Conservation (phyloP, 495 filamentous ascomycete species). For the Hypoxylon fragiforme region DNA sequence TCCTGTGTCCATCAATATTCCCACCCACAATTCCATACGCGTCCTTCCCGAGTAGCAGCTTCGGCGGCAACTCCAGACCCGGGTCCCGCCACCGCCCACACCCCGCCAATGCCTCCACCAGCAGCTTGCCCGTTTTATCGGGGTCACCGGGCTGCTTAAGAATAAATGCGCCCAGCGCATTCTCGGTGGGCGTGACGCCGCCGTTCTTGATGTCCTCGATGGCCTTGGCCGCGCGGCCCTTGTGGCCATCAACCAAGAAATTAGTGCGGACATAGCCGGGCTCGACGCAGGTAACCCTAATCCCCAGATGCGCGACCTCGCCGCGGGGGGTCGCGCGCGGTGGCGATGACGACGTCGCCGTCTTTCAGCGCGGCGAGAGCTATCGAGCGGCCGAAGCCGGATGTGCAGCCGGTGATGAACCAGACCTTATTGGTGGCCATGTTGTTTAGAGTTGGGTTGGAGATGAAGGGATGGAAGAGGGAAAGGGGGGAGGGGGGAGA, state of each 20-base stretch:
- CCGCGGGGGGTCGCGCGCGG: slow-evolving; percentile 37
- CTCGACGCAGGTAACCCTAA: slow-evolving; percentile 40
- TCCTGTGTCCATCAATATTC: background rate
- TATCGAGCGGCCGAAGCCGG: slow-evolving; percentile 51
- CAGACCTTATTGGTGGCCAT: slow-evolving; percentile 28
- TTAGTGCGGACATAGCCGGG: slow-evolving; percentile 37
- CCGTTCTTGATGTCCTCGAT: slow-evolving; percentile 5
- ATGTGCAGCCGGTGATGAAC: slow-evolving; percentile 56
- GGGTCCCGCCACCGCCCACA: slow-evolving; percentile 32
- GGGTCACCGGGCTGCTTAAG: slow-evolving; percentile 39
- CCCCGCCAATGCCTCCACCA: slow-evolving; percentile 40
- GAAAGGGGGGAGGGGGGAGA: too few species aligned
- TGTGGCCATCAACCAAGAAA: slow-evolving; percentile 12
- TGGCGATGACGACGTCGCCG: slow-evolving; percentile 54
- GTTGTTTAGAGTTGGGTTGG: too few species aligned
- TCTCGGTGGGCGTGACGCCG: background rate
- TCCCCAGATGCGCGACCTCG: slow-evolving; percentile 33
- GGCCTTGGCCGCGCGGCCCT: background rate
- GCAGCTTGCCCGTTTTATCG: slow-evolving; percentile 37
- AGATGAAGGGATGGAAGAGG: too few species aligned
- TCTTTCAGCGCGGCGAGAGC: slow-evolving; percentile 43
- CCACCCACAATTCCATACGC: background rate
- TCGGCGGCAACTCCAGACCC: slow-evolving; percentile 14
- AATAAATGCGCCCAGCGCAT: slow-evolving; percentile 5
- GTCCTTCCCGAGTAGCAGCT: slow-evolving; percentile 21